A percentile compares a stretch with the other conserved stretches of the same genome.
These are phyloP conservation scores for Brasenia schreberi DNA, from an alignment of 164 flowering plant species.

Conservation along the genomic window DNA sequence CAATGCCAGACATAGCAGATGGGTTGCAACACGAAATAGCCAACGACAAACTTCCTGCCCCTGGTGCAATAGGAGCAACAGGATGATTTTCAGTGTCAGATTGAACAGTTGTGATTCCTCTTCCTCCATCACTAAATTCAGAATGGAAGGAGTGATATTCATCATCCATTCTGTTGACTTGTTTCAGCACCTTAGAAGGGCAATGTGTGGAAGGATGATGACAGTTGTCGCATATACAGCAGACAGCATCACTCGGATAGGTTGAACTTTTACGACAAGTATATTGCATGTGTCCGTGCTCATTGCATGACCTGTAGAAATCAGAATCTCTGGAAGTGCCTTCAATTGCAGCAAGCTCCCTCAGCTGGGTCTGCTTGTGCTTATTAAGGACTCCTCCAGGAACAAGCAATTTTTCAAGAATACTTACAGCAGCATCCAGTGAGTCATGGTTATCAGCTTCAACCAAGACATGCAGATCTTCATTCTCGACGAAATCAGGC, in stretches of 20 bases:
- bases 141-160: background rate
- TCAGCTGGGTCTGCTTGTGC: conserved; percentile 21
- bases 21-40: background rate
- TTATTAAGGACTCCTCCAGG: conserved; percentile 19
- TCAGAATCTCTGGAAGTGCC: conserved; percentile 3
- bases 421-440: conserved; percentile 26
- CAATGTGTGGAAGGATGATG: conserved; percentile 11
- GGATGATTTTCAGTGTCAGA: background rate
- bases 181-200: conserved; percentile 5
- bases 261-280: conserved; percentile 10
- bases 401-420: conserved; percentile 33
- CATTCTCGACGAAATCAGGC: conserved; percentile 14
- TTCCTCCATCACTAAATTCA: conserved; percentile 5
- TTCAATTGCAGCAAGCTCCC: conserved; percentile 23
- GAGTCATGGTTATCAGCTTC: conserved; percentile 30
- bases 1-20: background rate
- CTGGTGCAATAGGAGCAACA: background rate
- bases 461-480: conserved; percentile 34
- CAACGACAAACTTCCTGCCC: background rate
- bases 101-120: background rate
- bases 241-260: conserved; percentile 1
- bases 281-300: conserved; percentile 17
- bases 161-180: background rate
- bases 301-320: conserved; percentile 12
- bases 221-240: conserved; percentile 12